Base-by-base conservation (phyloP, 2,329 filamentous ascomycete genomes). In the Tolypocladium amazonense region DNA sequence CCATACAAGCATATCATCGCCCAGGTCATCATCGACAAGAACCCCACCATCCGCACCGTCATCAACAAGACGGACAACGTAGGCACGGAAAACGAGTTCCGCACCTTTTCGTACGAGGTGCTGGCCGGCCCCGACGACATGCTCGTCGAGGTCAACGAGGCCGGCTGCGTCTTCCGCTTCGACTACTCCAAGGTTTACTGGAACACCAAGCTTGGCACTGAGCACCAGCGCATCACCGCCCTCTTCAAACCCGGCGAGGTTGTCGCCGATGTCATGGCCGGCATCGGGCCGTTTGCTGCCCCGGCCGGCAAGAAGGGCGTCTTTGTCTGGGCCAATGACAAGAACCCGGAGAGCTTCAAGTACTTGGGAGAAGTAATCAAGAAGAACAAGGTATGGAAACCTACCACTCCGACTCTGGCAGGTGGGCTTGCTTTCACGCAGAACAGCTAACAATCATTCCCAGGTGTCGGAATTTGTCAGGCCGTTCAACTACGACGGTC, bases 151-250 rank as follows among this genome's bases (percentile, higher is more conserved):
- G 82, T 94, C 58, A 85, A 83, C 64, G 92, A 97, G 75, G 88
- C 89, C 67, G 84, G 86, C 62, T 97, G 94, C 76, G 78, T 81
- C n/a, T 99, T 96, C 77, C 81, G 81, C 59, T 97, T 99, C 73
- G 90, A 99, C 77, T 99, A 96, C 73, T 85, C 89, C 63, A 95
- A 95, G 67, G 94, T 99, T 4, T 99, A 99, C 79, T 99, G 93
- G 93, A 99, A 99, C 75, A 92, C 87, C 68, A 87, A 93, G 65
- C 83, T 99, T 18, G 88, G 95, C 68, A 89, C 86, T 0, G 94
- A 99, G 74, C 94, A 99, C 74, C 85, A 88, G 64, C 82, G 94
- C 3, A 78, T 97, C 20, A 85, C 93, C 61, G 77, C 81, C 58
- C 76, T 87, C 59, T 97, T 97, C 77, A 77, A 84, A 59, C 85